Percentiles rank a stretch among this genome's conserved stretches.
Conservation (phyloP, 2,329 filamentous ascomycete species). For the Dendrostoma leiphaemia region DNA sequence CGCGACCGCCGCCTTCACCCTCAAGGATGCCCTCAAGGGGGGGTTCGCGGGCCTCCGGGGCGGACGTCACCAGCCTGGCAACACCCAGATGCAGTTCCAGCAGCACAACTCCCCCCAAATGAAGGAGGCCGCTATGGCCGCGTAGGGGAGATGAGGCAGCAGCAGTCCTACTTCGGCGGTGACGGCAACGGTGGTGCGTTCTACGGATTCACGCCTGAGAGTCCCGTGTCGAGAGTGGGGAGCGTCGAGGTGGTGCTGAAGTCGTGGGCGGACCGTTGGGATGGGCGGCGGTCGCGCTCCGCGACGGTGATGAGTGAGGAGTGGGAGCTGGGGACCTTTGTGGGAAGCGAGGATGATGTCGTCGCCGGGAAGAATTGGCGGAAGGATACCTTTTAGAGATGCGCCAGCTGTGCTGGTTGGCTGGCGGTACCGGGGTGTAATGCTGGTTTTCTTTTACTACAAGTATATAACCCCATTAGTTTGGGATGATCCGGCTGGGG, state of each 20-base stretch:
- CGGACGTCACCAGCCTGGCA: neutral
- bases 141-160: conserved; percentile 11
- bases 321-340: conserved; percentile 16
- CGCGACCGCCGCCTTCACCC: conserved; percentile 43
- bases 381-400: conserved; percentile 10
- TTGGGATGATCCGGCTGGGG: neutral
- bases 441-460: neutral
- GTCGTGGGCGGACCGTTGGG: conserved; percentile 20
- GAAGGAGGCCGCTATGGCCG: conserved; percentile 31
- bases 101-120: conserved; percentile 29
- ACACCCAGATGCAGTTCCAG: conserved; percentile 38
- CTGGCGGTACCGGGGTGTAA: neutral
- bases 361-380: conserved; percentile 12
- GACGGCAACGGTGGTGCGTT: neutral
- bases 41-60: conserved; percentile 24
- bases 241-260: conserved; percentile 18
- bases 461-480: neutral
- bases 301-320: conserved; percentile 4
- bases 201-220: conserved; percentile 5
- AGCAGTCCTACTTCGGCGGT: neutral
- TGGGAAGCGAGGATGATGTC: conserved; percentile 13
- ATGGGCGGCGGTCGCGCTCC: conserved; percentile 15
- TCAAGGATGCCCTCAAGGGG: conserved; percentile 46
- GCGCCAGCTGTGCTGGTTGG: conserved; percentile 18
- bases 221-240: neutral